These are phyloP conservation scores for Colletotrichum musicola DNA, from an alignment of 2,329 filamentous ascomycete species.

Conservation along the genomic window DNA sequence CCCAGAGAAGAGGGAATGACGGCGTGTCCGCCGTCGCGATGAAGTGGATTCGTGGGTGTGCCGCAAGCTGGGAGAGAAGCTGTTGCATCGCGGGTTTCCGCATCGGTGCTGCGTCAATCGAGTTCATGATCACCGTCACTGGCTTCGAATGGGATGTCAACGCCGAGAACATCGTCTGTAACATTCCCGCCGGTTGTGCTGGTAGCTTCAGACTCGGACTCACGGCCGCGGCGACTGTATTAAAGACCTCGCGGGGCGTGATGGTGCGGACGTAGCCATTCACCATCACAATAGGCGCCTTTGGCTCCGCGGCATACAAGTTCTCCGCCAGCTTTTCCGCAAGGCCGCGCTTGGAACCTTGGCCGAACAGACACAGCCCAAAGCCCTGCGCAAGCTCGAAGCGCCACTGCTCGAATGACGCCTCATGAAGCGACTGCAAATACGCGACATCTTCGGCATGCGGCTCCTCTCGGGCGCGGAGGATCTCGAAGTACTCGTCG, in stretches of 20 bases:
- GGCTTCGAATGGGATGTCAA: slow-evolving; percentile 63
- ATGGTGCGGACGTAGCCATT: slow-evolving; percentile 84
- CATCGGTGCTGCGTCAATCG: slow-evolving; percentile 83
- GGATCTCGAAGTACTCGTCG: slow-evolving; percentile 86
- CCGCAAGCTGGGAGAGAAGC: slow-evolving; percentile 80
- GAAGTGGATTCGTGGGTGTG: slow-evolving; percentile 78
- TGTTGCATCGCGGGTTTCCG: slow-evolving; percentile 78
- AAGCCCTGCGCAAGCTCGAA: slow-evolving; percentile 92
- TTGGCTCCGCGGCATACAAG: slow-evolving; percentile 64
- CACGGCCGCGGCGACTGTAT: slow-evolving; percentile 75
- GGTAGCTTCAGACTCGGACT: slow-evolving; percentile 61
- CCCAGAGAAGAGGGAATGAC: slow-evolving; percentile 90
- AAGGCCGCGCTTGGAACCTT: slow-evolving; percentile 86
- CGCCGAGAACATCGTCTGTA: slow-evolving; percentile 73
- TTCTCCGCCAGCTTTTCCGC: slow-evolving; percentile 81
- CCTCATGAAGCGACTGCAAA: slow-evolving; percentile 79
- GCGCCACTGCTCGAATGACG: slow-evolving; percentile 90
- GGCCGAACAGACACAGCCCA: slow-evolving; percentile 91
- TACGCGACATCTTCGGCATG: slow-evolving; percentile 79
- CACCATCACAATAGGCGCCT: slow-evolving; percentile 79
- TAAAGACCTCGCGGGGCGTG: slow-evolving; percentile 77
- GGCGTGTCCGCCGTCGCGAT: slow-evolving; percentile 89
- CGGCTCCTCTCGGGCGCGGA: slow-evolving; percentile 74
- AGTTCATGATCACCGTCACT: slow-evolving; percentile 84
- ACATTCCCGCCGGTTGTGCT: slow-evolving; percentile 75